phyloP scores from a whole-genome alignment of 495 filamentous ascomycete genomes.

The Daldinia bambusicola region DNA sequence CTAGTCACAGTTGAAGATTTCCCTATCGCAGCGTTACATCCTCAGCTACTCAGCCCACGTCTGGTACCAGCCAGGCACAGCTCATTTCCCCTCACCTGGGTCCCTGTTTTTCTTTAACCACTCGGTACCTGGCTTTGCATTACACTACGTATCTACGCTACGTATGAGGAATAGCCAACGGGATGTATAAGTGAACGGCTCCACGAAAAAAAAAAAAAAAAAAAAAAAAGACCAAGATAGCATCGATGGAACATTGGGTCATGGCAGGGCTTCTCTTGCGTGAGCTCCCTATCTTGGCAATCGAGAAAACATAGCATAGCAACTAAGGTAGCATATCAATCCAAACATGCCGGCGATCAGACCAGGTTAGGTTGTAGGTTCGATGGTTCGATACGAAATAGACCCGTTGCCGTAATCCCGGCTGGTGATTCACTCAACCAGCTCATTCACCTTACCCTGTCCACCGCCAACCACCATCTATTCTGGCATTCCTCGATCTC shows the following conservation, averaged over 20 bases:
- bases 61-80: conserved; percentile 9
- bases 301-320: too few species aligned
- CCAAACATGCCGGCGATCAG: neutral
- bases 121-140: neutral
- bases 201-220: too few species aligned
- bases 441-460: neutral
- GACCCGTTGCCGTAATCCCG: conserved; percentile 21
- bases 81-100: conserved; percentile 5
- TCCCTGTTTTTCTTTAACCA: neutral
- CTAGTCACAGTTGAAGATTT: neutral
- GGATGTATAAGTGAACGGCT: neutral
- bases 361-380: neutral
- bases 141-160: neutral
- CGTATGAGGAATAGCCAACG: neutral
- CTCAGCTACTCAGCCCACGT: conserved; percentile 9
- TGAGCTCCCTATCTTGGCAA: conserved; percentile 34
- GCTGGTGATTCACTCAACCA: neutral
- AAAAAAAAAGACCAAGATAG: conserved; percentile 4
- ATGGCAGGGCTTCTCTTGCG: conserved; percentile 27
- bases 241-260: conserved; percentile 23
- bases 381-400: conserved; percentile 6
- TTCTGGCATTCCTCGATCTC: neutral
- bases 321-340: neutral
- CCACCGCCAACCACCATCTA: conserved; percentile 3
- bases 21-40: conserved; percentile 10